Conservation (phyloP, 2,329 filamentous ascomycete genomes). For the Cladosporium sp. region DNA sequence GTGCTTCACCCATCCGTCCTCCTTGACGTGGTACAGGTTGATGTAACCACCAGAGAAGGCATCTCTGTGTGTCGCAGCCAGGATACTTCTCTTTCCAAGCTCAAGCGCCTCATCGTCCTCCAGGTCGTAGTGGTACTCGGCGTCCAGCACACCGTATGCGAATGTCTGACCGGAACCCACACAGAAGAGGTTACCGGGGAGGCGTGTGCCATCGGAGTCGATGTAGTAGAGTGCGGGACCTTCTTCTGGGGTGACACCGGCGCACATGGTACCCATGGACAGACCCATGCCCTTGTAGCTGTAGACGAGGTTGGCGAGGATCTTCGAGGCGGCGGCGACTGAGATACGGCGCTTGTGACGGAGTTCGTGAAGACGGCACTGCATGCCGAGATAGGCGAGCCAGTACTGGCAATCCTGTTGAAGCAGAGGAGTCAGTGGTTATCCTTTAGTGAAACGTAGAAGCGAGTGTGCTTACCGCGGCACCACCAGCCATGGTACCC, state of each 20-base stretch:
- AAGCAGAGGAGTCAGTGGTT: background rate
- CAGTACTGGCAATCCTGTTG: conserved; percentile 96
- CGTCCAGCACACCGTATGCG: conserved; percentile 95
- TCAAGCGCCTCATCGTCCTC: conserved; percentile 84
- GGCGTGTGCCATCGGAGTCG: conserved; percentile 90
- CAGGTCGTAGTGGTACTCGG: conserved; percentile 90
- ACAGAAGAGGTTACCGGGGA: conserved; percentile 95
- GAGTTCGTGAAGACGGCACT: conserved; percentile 98
- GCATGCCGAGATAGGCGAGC: conserved; percentile 97
- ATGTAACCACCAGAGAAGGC: conserved; percentile 99
- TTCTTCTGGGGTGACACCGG: conserved; percentile 91
- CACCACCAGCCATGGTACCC: conserved; percentile 97
- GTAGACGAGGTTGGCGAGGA: conserved; percentile 97
- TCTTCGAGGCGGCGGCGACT: conserved; percentile 95
- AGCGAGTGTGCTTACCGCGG: conserved; percentile 62
- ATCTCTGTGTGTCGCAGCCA: conserved; percentile 94
- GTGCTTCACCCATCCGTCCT: conserved; percentile 98
- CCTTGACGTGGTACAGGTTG: conserved; percentile 99
- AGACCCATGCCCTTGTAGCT: conserved; percentile 98
- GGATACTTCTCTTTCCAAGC: conserved; percentile 85
- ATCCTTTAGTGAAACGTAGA: too few relatives aligned
- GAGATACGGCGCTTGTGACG: conserved; percentile 98
- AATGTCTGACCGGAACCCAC: conserved; percentile 98
- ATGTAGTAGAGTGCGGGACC: conserved; percentile 98
- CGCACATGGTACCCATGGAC: conserved; percentile 99